Percentiles rank a stretch among this genome's conserved stretches.
These are phyloP conservation scores for Dentipellis sp. DNA, from an alignment of 768 basidiomycete genomes.

Conservation along the genomic window DNA sequence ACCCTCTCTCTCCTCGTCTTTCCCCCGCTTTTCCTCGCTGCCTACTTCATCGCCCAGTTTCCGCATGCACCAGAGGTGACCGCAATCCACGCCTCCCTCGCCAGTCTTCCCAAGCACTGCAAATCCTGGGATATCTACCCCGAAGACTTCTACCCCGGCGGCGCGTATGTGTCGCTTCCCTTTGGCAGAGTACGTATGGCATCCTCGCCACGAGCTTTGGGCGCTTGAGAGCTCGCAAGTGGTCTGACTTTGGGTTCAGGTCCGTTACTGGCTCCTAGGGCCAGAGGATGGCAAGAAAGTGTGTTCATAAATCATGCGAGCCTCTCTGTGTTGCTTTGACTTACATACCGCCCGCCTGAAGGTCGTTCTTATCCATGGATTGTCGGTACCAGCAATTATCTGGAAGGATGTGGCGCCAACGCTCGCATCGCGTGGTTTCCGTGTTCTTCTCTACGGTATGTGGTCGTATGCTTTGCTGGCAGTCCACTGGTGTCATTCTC, in stretches of 20 bases:
- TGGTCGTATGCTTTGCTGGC: not conserved
- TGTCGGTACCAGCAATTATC: slow-evolving; percentile 67
- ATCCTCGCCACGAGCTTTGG: not conserved
- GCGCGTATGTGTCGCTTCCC: slow-evolving; percentile 57
- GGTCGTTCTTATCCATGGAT: slow-evolving; percentile 72
- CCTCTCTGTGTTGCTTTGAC: not conserved
- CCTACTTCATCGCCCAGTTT: slow-evolving; percentile 58
- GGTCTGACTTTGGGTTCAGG: slow-evolving; percentile 26
- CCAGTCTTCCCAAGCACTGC: slow-evolving; percentile 43
- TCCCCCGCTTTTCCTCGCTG: slow-evolving; percentile 48
- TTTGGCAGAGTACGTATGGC: slow-evolving; percentile 44
- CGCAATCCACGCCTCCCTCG: slow-evolving; percentile 46
- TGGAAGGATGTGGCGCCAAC: slow-evolving; percentile 69
- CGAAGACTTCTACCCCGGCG: slow-evolving; percentile 55
- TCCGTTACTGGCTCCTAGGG: slow-evolving; percentile 72
- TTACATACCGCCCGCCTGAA: slow-evolving; percentile 18
- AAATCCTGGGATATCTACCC: slow-evolving; percentile 67
- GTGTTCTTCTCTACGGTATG: slow-evolving; percentile 68
- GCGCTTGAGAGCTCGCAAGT: not conserved
- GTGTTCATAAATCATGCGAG: slow-evolving; percentile 11
- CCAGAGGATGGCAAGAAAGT: slow-evolving; percentile 63
- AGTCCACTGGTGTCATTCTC: not conserved
- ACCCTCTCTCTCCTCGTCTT: slow-evolving; percentile 49
- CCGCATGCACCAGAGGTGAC: slow-evolving; percentile 48
- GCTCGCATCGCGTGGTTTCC: slow-evolving; percentile 54